These are phyloP conservation scores for Saccharomyces pastorianus DNA, from an alignment of 1,139 yeast species.

Conservation along the genomic window DNA sequence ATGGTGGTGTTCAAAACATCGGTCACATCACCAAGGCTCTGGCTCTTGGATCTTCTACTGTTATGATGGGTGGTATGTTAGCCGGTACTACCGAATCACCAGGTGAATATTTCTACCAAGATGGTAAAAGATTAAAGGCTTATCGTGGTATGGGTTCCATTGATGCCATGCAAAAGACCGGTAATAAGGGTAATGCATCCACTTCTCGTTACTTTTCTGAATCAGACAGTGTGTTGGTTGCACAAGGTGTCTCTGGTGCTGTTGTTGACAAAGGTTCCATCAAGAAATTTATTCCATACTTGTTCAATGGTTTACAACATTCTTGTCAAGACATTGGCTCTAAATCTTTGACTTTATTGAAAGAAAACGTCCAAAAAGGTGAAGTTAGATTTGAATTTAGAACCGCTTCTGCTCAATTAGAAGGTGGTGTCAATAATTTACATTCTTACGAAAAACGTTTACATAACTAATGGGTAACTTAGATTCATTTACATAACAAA, in stretches of 20 bases:
- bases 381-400: constrained; percentile 90
- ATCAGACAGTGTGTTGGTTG: constrained; percentile 89
- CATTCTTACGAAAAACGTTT: constrained; percentile 96
- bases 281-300: constrained; percentile 86
- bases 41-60: constrained; percentile 93
- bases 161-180: constrained; percentile 96
- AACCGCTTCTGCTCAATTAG: constrained; percentile 97
- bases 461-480: constrained; percentile 51
- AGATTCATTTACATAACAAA: background rate
- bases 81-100: constrained; percentile 99
- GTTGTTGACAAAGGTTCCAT: constrained; percentile 96
- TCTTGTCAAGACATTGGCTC: constrained; percentile 98
- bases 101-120: constrained; percentile 95
- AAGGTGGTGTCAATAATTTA: constrained; percentile 96
- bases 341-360: constrained; percentile 54
- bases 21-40: constrained; percentile 97
- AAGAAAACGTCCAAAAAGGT: constrained; percentile 56
- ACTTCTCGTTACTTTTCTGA: constrained; percentile 97
- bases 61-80: constrained; percentile 99
- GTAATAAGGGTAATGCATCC: constrained; percentile 85
- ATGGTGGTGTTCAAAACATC: constrained; percentile 98
- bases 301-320: constrained; percentile 93
- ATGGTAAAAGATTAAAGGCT: constrained; percentile 93
- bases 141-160: constrained; percentile 99
- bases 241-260: constrained; percentile 98